phyloP scores from a whole-genome alignment of 1,284 basidiomycete genomes.

The Cutaneotrichosporon spelunceum region DNA sequence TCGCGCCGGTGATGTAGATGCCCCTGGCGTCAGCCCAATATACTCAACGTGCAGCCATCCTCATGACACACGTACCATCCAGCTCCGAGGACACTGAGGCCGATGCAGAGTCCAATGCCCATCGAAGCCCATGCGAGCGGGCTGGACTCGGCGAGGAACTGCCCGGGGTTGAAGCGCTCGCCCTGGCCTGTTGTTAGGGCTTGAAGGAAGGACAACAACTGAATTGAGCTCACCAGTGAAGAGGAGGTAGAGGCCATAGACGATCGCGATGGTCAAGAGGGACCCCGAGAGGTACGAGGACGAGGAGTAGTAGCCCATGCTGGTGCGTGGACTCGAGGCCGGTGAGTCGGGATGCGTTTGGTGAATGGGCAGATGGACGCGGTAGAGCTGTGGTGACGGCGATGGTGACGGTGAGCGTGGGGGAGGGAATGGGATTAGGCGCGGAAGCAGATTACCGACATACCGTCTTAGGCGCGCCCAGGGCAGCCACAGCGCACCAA shows the following conservation, averaged over 20 bases:
- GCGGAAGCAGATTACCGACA: background rate
- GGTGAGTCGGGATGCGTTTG: background rate
- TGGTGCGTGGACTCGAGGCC: background rate
- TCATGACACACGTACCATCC: constrained; percentile 94
- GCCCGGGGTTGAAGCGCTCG: constrained; percentile 86
- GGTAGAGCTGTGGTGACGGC: background rate
- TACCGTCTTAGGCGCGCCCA: background rate
- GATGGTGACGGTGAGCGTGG: background rate
- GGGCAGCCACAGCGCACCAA: background rate
- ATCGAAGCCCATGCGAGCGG: constrained; percentile 90
- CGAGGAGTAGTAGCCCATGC: constrained; percentile 18
- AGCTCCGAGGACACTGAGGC: constrained; percentile 87
- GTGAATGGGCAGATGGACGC: background rate
- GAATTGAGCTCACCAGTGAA: constrained; percentile 72
- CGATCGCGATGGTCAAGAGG: background rate
- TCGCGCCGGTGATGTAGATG: constrained; percentile 93
- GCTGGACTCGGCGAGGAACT: constrained; percentile 86
- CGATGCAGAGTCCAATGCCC: constrained; percentile 90
- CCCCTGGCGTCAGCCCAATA: constrained; percentile 63
- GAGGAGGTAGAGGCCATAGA: constrained; percentile 72
- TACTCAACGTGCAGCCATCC: too few species aligned
- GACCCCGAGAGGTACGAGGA: constrained; percentile 2
- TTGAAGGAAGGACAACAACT: too few species aligned
- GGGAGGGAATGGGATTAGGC: background rate
- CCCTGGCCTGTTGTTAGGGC: constrained; percentile 66